Evolutionary conservation across 345 rosid species (phyloP).

Genomic region (Rhodamnia argentea): DNA sequence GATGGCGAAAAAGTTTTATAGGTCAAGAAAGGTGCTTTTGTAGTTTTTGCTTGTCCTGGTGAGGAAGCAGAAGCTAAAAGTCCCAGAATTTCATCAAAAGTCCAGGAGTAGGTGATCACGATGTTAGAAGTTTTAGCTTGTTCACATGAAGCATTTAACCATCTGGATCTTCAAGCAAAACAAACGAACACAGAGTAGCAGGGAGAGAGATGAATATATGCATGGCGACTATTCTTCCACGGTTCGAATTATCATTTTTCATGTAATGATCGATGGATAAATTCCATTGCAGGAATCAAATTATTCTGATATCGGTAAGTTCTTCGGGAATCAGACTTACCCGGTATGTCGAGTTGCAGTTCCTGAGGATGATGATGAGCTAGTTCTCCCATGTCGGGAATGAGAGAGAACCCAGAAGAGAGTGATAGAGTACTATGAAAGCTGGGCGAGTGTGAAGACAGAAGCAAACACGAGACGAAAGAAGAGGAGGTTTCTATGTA

Average conservation of each 20-base stretch:
- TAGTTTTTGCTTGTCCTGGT: not conserved
- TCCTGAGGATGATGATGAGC: not conserved
- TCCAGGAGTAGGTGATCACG: not conserved
- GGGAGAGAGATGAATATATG: not conserved
- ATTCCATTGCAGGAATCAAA: not conserved
- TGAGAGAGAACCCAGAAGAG: not conserved
- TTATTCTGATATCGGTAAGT: not conserved
- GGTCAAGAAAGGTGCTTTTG: not conserved
- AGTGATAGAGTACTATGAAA: not conserved
- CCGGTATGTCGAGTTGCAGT: not conserved
- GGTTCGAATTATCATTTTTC: not conserved
- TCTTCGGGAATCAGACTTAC: not conserved
- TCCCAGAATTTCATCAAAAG: not conserved
- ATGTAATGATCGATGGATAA: not conserved
- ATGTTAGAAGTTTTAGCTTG: not conserved
- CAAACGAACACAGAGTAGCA: not conserved
- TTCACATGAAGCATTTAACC: not conserved
- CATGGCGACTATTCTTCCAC: not conserved
- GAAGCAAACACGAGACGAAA: not conserved
- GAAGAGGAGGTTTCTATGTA: not conserved
- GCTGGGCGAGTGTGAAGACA: not conserved
- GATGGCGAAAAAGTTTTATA: not conserved
- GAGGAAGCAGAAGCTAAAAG: not conserved
- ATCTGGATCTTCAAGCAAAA: not conserved
- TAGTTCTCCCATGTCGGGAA: not conserved